phyloP scores from a whole-genome alignment of 192 early-diverging fungal species.

The Phlyctochytrium planicorne region DNA sequence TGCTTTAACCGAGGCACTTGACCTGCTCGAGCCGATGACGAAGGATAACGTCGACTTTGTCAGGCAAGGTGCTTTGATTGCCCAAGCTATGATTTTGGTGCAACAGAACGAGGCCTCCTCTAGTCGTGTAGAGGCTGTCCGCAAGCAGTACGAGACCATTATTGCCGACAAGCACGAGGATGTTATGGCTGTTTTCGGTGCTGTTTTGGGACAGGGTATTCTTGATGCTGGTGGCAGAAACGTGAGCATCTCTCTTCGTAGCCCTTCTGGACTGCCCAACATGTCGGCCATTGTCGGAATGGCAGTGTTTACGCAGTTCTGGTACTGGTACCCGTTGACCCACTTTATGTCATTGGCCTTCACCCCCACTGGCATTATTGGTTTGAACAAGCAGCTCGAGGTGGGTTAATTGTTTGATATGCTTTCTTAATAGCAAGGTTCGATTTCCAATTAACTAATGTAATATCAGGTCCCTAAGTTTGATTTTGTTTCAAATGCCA shows the following conservation, averaged over 20 bases:
- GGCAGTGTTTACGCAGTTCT: slow-evolving; percentile 98
- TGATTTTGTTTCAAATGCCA: slow-evolving; percentile 80
- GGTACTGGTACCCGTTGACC: slow-evolving; percentile 99
- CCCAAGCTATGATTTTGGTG: slow-evolving; percentile 92
- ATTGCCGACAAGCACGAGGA: slow-evolving; percentile 93
- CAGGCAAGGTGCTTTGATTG: slow-evolving; percentile 92
- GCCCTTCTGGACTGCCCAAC: slow-evolving; percentile 82
- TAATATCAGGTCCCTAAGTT: slow-evolving; percentile 85
- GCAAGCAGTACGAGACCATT: slow-evolving; percentile 84
- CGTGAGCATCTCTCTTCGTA: slow-evolving; percentile 89
- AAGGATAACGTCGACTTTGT: slow-evolving; percentile 98
- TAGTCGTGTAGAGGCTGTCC: slow-evolving; percentile 65
- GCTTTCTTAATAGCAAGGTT: slow-evolving; percentile 1
- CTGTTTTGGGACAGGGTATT: slow-evolving; percentile 93
- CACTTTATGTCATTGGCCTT: slow-evolving; percentile 96
- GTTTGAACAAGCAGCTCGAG: slow-evolving; percentile 83
- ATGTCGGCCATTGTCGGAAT: slow-evolving; percentile 98
- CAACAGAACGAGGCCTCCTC: slow-evolving; percentile 82
- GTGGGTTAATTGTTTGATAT: slow-evolving; percentile 24
- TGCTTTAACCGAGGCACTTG: slow-evolving; percentile 85
- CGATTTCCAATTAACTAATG: background rate
- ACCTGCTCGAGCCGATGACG: slow-evolving; percentile 93
- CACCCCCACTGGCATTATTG: slow-evolving; percentile 94
- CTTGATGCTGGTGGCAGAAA: slow-evolving; percentile 98
- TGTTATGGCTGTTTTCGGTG: slow-evolving; percentile 92